Evolutionary conservation across 2,329 filamentous ascomycete genomes (phyloP).

Genomic region (Cordyceps sp.): DNA sequence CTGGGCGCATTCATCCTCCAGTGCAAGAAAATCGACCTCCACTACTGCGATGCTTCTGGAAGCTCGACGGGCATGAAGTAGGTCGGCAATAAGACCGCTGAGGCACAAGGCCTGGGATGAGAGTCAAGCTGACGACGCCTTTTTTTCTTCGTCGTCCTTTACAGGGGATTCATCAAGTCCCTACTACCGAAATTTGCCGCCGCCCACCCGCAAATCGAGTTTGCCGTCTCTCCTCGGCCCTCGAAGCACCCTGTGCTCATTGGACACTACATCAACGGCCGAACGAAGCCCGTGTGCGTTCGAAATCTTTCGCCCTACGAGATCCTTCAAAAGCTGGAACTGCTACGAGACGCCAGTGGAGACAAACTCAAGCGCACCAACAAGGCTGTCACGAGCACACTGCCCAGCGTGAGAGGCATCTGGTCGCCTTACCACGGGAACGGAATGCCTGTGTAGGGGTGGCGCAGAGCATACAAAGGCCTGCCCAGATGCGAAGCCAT

Average conservation of each 20-base stretch:
- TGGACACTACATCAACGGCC: conserved; percentile 85
- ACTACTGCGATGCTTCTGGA: conserved; percentile 94
- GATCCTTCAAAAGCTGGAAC: conserved; percentile 62
- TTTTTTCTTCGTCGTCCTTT: not conserved
- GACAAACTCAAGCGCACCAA: conserved; percentile 50
- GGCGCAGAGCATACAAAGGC: not conserved
- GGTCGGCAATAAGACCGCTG: too few species aligned
- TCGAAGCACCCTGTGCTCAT: conserved; percentile 75
- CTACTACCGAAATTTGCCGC: conserved; percentile 63
- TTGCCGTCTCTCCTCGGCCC: conserved; percentile 81
- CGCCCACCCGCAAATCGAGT: conserved; percentile 75
- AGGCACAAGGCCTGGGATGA: too few species aligned
- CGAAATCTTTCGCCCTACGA: conserved; percentile 69
- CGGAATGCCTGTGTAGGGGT: conserved; percentile 30
- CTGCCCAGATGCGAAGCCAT: too few species aligned
- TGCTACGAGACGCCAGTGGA: conserved; percentile 58
- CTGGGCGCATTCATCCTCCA: conserved; percentile 92
- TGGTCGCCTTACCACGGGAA: conserved; percentile 56
- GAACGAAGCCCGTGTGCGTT: conserved; percentile 73
- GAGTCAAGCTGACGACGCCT: conserved; percentile 1
- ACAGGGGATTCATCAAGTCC: conserved; percentile 65
- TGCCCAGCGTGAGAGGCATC: conserved; percentile 49
- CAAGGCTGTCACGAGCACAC: conserved; percentile 48
- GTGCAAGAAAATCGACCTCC: conserved; percentile 89
- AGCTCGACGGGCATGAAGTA: conserved; percentile 94